These are phyloP conservation scores for Pseudonectria buxi DNA, from an alignment of 2,329 filamentous ascomycete genomes.

Conservation along the genomic window DNA sequence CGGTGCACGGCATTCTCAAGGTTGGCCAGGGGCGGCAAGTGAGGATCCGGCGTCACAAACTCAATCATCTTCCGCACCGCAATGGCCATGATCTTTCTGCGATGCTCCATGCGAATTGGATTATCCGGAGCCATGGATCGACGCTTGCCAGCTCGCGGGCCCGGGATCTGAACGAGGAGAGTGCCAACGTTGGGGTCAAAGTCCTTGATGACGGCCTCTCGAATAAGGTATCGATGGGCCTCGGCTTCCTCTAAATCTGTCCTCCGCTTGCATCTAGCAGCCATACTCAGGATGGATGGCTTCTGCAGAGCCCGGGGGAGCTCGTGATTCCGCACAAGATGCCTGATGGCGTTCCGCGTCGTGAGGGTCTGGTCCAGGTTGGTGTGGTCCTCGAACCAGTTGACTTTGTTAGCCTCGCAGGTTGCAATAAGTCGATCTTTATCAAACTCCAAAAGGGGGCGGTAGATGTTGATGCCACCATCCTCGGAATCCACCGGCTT, in stretches of 20 bases:
- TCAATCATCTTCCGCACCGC: constrained; percentile 42
- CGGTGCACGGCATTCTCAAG: constrained; percentile 40
- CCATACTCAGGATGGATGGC: constrained; percentile 54
- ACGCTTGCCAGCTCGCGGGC: constrained; percentile 6
- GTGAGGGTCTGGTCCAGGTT: constrained; percentile 75
- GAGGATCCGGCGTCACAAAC: constrained; percentile 43
- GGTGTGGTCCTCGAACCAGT: constrained; percentile 80
- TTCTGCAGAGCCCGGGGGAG: constrained; percentile 67
- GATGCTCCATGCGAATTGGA: constrained; percentile 25
- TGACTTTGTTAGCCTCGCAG: constrained; percentile 59
- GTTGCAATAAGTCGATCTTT: constrained; percentile 71
- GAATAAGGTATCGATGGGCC: constrained; percentile 48
- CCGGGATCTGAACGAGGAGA: constrained; percentile 38
- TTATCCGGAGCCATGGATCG: constrained; percentile 17
- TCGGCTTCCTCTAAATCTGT: constrained; percentile 40
- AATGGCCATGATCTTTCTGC: constrained; percentile 39
- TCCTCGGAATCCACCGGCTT: constrained; percentile 44
- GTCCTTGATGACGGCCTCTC: constrained; percentile 38
- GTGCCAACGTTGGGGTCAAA: constrained; percentile 44
- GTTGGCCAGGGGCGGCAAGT: constrained; percentile 34
- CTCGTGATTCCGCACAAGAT: constrained; percentile 49
- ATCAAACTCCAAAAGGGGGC: constrained; percentile 63
- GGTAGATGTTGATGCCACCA: constrained; percentile 59
- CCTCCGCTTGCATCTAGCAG: constrained; percentile 42
- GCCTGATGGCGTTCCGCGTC: constrained; percentile 70